Evolutionary conservation across 345 rosid species (phyloP).

Genomic region (Populus pruinosa): DNA sequence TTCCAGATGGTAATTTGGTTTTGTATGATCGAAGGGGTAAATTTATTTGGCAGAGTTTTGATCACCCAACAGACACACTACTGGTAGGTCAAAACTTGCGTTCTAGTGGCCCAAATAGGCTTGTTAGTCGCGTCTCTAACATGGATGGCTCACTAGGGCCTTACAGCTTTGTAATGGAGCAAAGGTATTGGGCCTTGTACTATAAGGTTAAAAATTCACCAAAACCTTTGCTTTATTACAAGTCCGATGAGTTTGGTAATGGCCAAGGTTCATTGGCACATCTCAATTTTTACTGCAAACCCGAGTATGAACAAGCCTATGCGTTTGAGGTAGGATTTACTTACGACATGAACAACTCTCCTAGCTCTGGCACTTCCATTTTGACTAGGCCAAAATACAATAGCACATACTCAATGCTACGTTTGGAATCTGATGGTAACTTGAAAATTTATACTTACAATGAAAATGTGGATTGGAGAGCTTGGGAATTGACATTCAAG

Average conservation of each 20-base stretch:
- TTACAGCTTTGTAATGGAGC: constrained; percentile 42
- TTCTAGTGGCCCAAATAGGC: constrained; percentile 24
- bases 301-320: constrained; percentile 22
- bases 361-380: constrained; percentile 9
- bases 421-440: neutral
- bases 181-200: constrained; percentile 27
- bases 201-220: constrained; percentile 33
- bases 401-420: constrained; percentile 31
- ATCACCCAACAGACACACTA: neutral
- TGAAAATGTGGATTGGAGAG: neutral
- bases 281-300: neutral
- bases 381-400: constrained; percentile 40
- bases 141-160: constrained; percentile 25
- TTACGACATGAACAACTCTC: constrained; percentile 11
- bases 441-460: neutral
- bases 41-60: constrained; percentile 13
- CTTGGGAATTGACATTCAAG: neutral
- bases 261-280: constrained; percentile 1
- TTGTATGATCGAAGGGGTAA: neutral
- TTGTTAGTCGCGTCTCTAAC: constrained; percentile 40
- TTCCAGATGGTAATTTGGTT: neutral
- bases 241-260: neutral
- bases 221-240: constrained; percentile 31
- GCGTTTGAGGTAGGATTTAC: constrained; percentile 25
- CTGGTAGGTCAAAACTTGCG: constrained; percentile 11